Evolutionary conservation across 495 filamentous ascomycete genomes (phyloP).

Genomic region (Chaetomidium leptoderma): DNA sequence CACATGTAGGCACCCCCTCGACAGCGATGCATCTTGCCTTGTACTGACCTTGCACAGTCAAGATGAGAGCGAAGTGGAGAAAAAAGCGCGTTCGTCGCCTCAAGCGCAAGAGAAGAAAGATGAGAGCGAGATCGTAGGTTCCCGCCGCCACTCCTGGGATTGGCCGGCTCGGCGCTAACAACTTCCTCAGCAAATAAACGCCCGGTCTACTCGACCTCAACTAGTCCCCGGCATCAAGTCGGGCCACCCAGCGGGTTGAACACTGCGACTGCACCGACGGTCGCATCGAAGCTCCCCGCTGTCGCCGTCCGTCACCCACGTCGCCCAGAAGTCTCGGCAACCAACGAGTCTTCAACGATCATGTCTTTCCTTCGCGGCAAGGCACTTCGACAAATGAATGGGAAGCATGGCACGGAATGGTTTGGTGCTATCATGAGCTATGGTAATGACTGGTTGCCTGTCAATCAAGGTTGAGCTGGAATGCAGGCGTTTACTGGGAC

Average conservation of each 20-base stretch:
- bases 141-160: conserved; percentile 15
- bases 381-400: conserved; percentile 17
- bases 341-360: conserved; percentile 13
- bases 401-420: conserved; percentile 16
- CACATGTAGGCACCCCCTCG: conserved; percentile 19
- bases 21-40: not conserved
- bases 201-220: conserved; percentile 37
- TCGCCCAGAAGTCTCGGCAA: conserved; percentile 19
- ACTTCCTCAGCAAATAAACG: conserved; percentile 64
- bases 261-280: conserved; percentile 9
- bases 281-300: conserved; percentile 21
- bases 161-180: conserved; percentile 30
- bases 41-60: conserved; percentile 39
- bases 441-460: conserved; percentile 29
- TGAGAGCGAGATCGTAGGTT: conserved; percentile 83
- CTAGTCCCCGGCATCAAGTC: conserved; percentile 23
- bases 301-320: conserved; percentile 19
- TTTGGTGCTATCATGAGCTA: conserved; percentile 26
- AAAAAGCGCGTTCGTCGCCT: conserved; percentile 98
- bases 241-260: conserved; percentile 22
- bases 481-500: conserved; percentile 23
- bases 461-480: conserved; percentile 30
- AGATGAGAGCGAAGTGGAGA: conserved; percentile 99
- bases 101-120: conserved; percentile 99
- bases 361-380: conserved; percentile 11